Evolutionary conservation across 2,329 filamentous ascomycete genomes (phyloP).

Genomic region (Drechslera avenae): DNA sequence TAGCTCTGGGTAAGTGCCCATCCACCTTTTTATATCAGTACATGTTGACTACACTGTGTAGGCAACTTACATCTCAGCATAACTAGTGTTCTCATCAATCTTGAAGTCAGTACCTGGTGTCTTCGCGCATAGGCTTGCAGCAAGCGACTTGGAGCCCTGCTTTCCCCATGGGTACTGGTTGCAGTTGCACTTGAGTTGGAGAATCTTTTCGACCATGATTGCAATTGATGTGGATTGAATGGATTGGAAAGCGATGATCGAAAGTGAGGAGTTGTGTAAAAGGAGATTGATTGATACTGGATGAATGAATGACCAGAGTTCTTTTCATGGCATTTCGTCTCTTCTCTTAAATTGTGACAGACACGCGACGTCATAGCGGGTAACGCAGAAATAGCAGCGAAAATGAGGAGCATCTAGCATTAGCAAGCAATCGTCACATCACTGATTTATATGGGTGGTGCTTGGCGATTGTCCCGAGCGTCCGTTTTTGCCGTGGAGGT

Average conservation of each 20-base stretch:
- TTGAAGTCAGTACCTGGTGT: constrained; percentile 67
- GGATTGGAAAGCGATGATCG: not conserved
- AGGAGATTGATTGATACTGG: not conserved
- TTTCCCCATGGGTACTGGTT: constrained; percentile 75
- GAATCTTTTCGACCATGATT: constrained; percentile 57
- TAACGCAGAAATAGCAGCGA: constrained; percentile 15
- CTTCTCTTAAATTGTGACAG: constrained; percentile 28
- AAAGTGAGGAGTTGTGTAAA: not conserved
- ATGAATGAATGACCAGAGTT: constrained; percentile 4
- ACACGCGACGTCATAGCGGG: constrained; percentile 40
- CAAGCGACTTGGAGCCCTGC: constrained; percentile 67
- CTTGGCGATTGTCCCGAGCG: constrained; percentile 8
- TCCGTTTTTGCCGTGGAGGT: constrained; percentile 2
- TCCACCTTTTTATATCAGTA: constrained; percentile 58
- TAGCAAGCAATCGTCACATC: constrained; percentile 18
- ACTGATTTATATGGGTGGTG: not conserved
- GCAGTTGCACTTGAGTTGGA: constrained; percentile 61
- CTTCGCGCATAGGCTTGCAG: constrained; percentile 67
- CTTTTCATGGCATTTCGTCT: constrained; percentile 5
- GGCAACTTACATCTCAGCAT: constrained; percentile 60
- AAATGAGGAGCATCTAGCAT: constrained; percentile 10
- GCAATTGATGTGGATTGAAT: not conserved
- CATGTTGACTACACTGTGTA: not conserved
- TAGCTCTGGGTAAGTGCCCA: constrained; percentile 75
- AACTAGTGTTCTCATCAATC: constrained; percentile 67